Percentiles rank a stretch among this genome's conserved stretches.
phyloP scores from a whole-genome alignment of 192 early-diverging fungal species.

The Backusella luteola region DNA sequence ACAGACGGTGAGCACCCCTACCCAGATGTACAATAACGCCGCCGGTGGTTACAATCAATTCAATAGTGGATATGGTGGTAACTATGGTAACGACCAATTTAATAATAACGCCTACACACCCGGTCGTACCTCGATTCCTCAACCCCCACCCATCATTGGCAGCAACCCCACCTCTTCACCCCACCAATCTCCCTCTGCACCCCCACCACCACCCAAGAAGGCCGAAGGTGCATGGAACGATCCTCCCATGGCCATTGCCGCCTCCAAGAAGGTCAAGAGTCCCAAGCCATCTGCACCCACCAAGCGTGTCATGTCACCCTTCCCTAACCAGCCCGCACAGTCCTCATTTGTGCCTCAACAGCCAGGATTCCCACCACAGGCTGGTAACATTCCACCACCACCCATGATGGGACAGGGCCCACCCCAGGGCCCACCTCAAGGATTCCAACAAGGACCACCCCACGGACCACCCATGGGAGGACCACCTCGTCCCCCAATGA shows the following conservation, averaged over 20 bases:
- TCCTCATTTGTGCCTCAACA: slow-evolving; percentile 17
- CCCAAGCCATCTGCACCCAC: slow-evolving; percentile 6
- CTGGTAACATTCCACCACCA: neutral
- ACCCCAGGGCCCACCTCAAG: neutral
- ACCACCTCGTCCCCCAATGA: neutral
- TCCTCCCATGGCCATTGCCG: slow-evolving; percentile 40
- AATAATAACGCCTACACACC: neutral
- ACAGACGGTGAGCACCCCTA: neutral
- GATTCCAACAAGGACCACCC: neutral
- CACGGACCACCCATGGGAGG: neutral
- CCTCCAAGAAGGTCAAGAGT: slow-evolving; percentile 21
- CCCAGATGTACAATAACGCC: neutral
- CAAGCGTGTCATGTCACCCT: slow-evolving; percentile 39
- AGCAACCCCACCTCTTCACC: slow-evolving; percentile 23
- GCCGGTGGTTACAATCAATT: neutral
- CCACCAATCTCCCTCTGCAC: slow-evolving; percentile 32
- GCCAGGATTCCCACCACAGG: neutral
- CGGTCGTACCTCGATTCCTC: slow-evolving; percentile 13
- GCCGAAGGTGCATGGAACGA: slow-evolving; percentile 57
- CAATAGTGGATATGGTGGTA: neutral
- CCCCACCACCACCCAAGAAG: slow-evolving; percentile 41
- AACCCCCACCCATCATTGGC: slow-evolving; percentile 14
- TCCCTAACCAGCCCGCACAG: slow-evolving; percentile 30
- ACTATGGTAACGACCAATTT: slow-evolving; percentile 3
- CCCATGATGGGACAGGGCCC: slow-evolving; percentile 11